Evolutionary conservation across 1,139 yeast genomes (phyloP), one percentile per base, ranked within the genome.

Genomic region (Wickerhamomyces sp.): DNA sequence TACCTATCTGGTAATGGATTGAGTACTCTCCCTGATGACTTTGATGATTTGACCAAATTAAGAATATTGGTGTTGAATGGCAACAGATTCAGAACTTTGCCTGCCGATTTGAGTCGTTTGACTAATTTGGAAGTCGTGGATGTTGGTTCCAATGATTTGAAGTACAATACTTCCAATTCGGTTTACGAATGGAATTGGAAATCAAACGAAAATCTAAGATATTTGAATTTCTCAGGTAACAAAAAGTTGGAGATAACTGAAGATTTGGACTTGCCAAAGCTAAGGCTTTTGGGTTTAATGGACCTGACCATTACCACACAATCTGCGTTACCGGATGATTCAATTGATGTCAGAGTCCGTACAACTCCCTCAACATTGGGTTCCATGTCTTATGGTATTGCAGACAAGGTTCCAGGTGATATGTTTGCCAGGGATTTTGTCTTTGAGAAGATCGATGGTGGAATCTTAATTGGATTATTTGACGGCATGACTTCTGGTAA

Each of bases 171-270:
- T 39, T 83, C 93, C 12, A 91, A 91, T 56, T 86, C 89, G 76
- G 94, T 94, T 7, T 89, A 87, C 55, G 98, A 91, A 57, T 91
- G 97, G 97, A 91, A 87, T 58, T 93, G 98, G 98, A 82, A 84
- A 51, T 80, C 79, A 68, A 93, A 91, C 54, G 66, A 72, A 37
- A 78, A 80, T 31, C 68, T 93, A 57, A 76, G 70, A 47, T 88
- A 84, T 51, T 71, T 93, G 55, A 91, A 89, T 57, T 80, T 93
- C 43, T 86, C 96, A 0, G 97, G 97, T 28, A 93, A 93, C 55
- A 82, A 84, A 53, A 71, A 96, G 44, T 77, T 93, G 44, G 98
- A 91, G 55, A 87, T 91, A 48, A 75, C 41, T 66, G 93, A 91
- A 50, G 88, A 87, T 52, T 78, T 91, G 45, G 71, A 86, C 14